Evolutionary conservation across 2,329 filamentous ascomycete genomes (phyloP), one percentile per base, ranked within the genome.

Genomic region (Myrmaecium sp.): DNA sequence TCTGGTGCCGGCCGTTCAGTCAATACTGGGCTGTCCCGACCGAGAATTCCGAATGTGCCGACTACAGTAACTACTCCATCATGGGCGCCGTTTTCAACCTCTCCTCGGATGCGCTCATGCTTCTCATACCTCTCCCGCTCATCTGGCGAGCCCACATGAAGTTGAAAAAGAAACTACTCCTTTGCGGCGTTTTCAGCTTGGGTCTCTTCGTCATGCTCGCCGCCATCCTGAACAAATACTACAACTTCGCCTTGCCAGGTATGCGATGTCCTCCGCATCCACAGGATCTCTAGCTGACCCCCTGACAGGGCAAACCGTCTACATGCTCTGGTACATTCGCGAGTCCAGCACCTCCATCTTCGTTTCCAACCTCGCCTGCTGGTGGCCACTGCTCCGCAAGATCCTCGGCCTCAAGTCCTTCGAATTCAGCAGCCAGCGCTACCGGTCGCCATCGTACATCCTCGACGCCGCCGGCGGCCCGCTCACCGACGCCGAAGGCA

Each of bases 51-150:
- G 58, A 62, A 42, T 62, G 58, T 23, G 44, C 40, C 10, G 44
- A 47, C n/a, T 46, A 46, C 13, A 51, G 43, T 2, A 44, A 52
- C 22, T 69, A 70, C 36, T 54, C 68, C 7, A 69, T 70, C 26
- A 62, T 64, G 9, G 68, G 72, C 31, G 60, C 64, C 2, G 52
- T 58, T 3, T 60, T 73, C 39, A 74, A 74, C 36, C 62, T 73
- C 26, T 59, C 62, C 3, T 69, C 66, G 13, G 69, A 74, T 35
- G 19, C 70, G 3, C 56, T 66, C 49, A 71, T 74, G 40, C 60
- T 74, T 15, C 39, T 56, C 3, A 60, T 74, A 12, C 66, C 67
- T 1, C 44, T 61, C 29, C 57, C 57, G 0, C 51, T 62, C 28
- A 50, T 61, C 21, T 42, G 59, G 32, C 44, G 51, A 27, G 48